Conservation (phyloP, 2,329 filamentous ascomycete species). For the Clarireedia paspali region DNA sequence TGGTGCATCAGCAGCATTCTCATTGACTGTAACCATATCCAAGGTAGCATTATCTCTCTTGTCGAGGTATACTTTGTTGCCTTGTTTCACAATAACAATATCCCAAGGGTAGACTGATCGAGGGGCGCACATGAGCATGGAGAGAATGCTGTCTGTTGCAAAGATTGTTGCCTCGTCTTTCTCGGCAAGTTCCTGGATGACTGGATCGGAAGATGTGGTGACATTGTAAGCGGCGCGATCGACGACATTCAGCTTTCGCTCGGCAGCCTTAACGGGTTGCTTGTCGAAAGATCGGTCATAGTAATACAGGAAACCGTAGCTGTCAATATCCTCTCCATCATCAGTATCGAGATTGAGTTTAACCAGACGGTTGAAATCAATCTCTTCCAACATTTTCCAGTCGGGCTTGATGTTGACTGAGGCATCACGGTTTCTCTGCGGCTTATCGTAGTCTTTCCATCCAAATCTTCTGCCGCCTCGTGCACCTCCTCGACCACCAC, state of each 20-base stretch:
- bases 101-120: conserved; percentile 98
- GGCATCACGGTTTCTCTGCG: conserved; percentile 88
- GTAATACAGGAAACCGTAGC: conserved; percentile 96
- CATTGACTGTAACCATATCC: conserved; percentile 97
- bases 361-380: conserved; percentile 89
- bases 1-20: conserved; percentile 93
- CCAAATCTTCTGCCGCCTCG: conserved; percentile 82
- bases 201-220: conserved; percentile 88
- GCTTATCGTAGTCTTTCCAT: conserved; percentile 99
- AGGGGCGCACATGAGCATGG: conserved; percentile 98
- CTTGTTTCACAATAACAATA: conserved; percentile 85
- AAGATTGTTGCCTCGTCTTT: conserved; percentile 96
- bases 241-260: conserved; percentile 79
- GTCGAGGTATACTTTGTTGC: conserved; percentile 97
- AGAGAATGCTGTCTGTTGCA: conserved; percentile 92
- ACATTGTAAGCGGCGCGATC: conserved; percentile 98
- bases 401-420: conserved; percentile 94
- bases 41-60: conserved; percentile 93
- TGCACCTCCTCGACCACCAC: conserved; percentile 61
- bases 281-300: conserved; percentile 97
- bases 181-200: conserved; percentile 94
- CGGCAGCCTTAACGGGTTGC: conserved; percentile 77
- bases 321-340: conserved; percentile 89
- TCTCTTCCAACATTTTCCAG: conserved; percentile 94
- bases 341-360: conserved; percentile 96